phyloP scores from a whole-genome alignment of 495 filamentous ascomycete species.

The Penicillium pancosmium region DNA sequence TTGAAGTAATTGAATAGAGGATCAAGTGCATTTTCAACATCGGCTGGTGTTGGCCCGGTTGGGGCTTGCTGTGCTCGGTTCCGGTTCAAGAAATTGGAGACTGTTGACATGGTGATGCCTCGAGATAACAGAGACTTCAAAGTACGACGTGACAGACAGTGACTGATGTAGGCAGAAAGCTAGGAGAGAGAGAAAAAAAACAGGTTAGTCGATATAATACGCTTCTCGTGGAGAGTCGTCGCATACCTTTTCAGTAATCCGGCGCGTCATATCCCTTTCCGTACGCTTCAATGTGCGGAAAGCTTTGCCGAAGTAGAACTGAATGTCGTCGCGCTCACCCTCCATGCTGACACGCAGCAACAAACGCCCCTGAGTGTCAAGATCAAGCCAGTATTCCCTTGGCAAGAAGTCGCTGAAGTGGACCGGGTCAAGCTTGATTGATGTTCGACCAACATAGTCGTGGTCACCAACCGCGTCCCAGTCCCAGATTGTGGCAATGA shows the following conservation, averaged over 20 bases:
- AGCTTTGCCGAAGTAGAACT: conserved; percentile 97
- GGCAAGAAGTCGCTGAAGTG: conserved; percentile 97
- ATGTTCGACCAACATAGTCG: conserved; percentile 93
- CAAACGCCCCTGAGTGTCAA: conserved; percentile 92
- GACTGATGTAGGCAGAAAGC: conserved; percentile 94
- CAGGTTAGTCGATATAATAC: background rate
- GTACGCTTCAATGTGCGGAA: conserved; percentile 94
- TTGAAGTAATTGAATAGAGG: conserved; percentile 97
- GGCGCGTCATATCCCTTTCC: conserved; percentile 96
- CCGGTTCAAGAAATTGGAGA: conserved; percentile 77
- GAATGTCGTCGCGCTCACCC: conserved; percentile 96
- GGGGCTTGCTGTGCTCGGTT: conserved; percentile 57
- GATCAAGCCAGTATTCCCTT: conserved; percentile 93
- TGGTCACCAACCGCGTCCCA: conserved; percentile 97
- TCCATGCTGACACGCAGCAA: conserved; percentile 96
- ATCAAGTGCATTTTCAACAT: conserved; percentile 79
- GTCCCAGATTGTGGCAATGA: conserved; percentile 98
- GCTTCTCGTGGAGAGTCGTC: background rate
- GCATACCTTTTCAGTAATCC: conserved; percentile 93
- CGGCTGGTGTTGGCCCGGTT: conserved; percentile 63
- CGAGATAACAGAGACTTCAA: conserved; percentile 72
- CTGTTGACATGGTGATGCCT: conserved; percentile 71
- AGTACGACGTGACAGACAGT: conserved; percentile 80
- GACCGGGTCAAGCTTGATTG: conserved; percentile 88
- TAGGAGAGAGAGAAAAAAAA: conserved; percentile 30